A percentile compares a stretch with the other conserved stretches of the same genome.
Conservation (phyloP, 768 basidiomycete genomes). For the Harrya chromipes region DNA sequence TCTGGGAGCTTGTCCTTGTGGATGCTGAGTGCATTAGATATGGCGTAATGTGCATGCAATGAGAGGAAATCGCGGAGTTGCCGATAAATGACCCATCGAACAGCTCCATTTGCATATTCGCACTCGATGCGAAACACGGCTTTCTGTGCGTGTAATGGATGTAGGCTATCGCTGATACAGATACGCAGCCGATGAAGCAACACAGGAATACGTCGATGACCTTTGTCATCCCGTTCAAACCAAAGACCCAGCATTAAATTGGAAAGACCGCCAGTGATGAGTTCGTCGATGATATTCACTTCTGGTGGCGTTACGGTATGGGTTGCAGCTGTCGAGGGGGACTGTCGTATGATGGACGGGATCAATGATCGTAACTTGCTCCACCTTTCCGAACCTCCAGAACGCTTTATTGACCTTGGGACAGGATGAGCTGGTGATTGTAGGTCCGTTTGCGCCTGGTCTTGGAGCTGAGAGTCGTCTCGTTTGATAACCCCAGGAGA, state of each 20-base stretch:
- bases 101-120: conserved; percentile 91
- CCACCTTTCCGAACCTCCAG: conserved; percentile 49
- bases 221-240: conserved; percentile 86
- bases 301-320: conserved; percentile 49
- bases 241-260: conserved; percentile 76
- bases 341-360: conserved; percentile 47
- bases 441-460: conserved; percentile 4
- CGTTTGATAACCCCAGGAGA: conserved; percentile 1
- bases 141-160: conserved; percentile 72
- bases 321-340: conserved; percentile 33
- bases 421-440: conserved; percentile 31
- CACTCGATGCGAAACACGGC: conserved; percentile 91
- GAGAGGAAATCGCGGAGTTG: conserved; percentile 90
- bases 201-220: conserved; percentile 74
- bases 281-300: conserved; percentile 80
- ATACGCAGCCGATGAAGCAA: conserved; percentile 80
- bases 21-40: conserved; percentile 77
- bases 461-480: conserved; percentile 3
- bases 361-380: conserved; percentile 61
- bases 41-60: conserved; percentile 83
- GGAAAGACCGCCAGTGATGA: conserved; percentile 76
- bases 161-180: conserved; percentile 80
- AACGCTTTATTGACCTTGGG: conserved; percentile 17
- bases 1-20: conserved; percentile 81
- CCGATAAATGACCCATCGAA: conserved; percentile 93